Conservation (phyloP, 176 grass and related monocot species). For the Hyparrhenia diplandra region DNA sequence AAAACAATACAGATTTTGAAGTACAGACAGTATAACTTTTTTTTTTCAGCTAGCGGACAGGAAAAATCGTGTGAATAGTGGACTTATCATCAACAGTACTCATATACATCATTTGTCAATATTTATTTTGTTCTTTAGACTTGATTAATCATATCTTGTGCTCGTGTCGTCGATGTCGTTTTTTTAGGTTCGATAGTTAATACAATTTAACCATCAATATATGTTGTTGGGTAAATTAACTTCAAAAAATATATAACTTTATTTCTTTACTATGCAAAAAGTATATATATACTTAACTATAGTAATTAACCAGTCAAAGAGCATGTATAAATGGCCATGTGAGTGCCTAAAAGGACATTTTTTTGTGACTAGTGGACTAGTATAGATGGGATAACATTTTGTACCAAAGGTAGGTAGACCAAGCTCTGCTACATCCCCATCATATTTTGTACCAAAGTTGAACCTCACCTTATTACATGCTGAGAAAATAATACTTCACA, state of each 20-base stretch:
- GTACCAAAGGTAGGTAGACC: neutral
- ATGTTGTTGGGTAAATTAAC: too few species aligned
- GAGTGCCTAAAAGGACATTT: neutral
- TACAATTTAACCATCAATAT: neutral
- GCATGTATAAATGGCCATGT: neutral
- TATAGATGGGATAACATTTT: neutral
- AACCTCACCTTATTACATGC: neutral
- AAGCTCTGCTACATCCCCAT: neutral
- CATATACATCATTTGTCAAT: neutral
- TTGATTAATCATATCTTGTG: neutral
- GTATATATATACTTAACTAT: neutral
- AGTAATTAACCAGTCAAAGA: neutral
- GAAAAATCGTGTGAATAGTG: neutral
- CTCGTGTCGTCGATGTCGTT: too few species aligned
- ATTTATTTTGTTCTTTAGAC: neutral
- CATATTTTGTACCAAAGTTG: neutral
- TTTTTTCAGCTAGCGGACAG: neutral
- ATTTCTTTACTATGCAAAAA: neutral
- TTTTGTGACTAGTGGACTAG: neutral
- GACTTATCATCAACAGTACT: neutral
- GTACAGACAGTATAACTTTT: neutral
- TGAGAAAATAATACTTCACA: neutral
- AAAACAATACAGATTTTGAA: too few species aligned
- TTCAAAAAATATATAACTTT: neutral
- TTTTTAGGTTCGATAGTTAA: neutral